phyloP scores from a whole-genome alignment of 2,329 filamentous ascomycete genomes.

The Trichophyton equinum region DNA sequence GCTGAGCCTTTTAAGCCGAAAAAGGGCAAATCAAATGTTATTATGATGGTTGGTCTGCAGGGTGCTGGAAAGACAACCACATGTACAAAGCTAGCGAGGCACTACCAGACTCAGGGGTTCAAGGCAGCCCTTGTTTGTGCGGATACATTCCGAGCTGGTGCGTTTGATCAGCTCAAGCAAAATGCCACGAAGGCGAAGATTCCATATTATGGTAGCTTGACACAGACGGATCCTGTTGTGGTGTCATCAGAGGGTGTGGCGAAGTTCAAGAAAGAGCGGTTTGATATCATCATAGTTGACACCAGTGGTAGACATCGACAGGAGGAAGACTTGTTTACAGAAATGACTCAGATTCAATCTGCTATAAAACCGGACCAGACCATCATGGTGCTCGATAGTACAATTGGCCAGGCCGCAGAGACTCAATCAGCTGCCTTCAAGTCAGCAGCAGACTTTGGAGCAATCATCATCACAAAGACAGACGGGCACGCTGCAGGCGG shows the following conservation, averaged over 20 bases:
- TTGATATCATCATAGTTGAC: conserved; percentile 97
- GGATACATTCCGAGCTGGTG: conserved; percentile 95
- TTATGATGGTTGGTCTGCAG: conserved; percentile 98
- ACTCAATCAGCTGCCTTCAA: conserved; percentile 94
- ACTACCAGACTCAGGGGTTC: conserved; percentile 90
- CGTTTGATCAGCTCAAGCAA: conserved; percentile 96
- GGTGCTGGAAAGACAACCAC: conserved; percentile 97
- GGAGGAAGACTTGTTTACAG: conserved; percentile 86
- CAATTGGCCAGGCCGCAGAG: conserved; percentile 92
- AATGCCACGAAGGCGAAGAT: conserved; percentile 99
- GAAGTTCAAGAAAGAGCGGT: conserved; percentile 97
- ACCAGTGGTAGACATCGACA: conserved; percentile 91
- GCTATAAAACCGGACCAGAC: conserved; percentile 90
- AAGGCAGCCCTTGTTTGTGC: conserved; percentile 89
- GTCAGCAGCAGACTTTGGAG: conserved; percentile 88
- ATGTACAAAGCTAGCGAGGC: conserved; percentile 89
- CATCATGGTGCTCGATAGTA: conserved; percentile 94
- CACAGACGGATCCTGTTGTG: conserved; percentile 86
- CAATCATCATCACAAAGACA: conserved; percentile 98
- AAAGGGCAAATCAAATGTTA: conserved; percentile 90
- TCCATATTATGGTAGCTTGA: conserved; percentile 92
- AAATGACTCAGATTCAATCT: conserved; percentile 93
- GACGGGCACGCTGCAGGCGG: conserved; percentile 91
- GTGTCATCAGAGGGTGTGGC: conserved; percentile 94
- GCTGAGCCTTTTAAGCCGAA: conserved; percentile 92